Percentiles rank a stretch among this genome's conserved stretches.
Evolutionary conservation across 2,329 filamentous ascomycete genomes (phyloP).

Genomic region (Colletotrichum tamarilloi): DNA sequence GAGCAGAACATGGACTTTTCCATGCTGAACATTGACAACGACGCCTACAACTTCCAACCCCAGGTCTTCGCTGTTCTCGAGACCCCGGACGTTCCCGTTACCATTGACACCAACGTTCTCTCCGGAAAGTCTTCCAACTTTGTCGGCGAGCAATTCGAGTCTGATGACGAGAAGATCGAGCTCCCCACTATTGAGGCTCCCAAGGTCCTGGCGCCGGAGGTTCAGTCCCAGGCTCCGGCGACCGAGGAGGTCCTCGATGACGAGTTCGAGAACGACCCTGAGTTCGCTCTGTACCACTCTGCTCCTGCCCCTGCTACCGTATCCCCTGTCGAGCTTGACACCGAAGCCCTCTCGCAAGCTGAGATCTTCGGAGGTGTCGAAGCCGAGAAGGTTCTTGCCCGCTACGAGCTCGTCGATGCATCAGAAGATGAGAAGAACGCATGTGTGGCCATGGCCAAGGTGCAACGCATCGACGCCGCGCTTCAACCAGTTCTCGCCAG

Average conservation of each 20-base stretch:
- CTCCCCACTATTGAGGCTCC: slow-evolving; percentile 64
- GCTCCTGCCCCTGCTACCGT: slow-evolving; percentile 41
- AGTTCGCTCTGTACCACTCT: slow-evolving; percentile 70
- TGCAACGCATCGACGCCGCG: slow-evolving; percentile 60
- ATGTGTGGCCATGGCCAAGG: slow-evolving; percentile 58
- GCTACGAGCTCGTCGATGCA: slow-evolving; percentile 73
- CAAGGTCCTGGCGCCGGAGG: slow-evolving; percentile 44
- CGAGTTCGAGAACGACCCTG: slow-evolving; percentile 72
- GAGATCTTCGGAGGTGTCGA: slow-evolving; percentile 66
- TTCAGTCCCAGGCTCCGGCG: slow-evolving; percentile 40
- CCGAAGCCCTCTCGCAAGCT: slow-evolving; percentile 52
- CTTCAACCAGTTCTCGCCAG: slow-evolving; percentile 49
- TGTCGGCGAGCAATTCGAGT: slow-evolving; percentile 56
- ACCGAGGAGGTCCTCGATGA: slow-evolving; percentile 53
- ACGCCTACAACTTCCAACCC: slow-evolving; percentile 70
- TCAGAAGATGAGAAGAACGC: slow-evolving; percentile 60
- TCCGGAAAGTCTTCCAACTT: slow-evolving; percentile 76
- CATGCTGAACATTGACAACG: slow-evolving; percentile 71
- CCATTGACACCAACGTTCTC: slow-evolving; percentile 70
- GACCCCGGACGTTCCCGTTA: slow-evolving; percentile 71
- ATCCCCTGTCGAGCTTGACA: slow-evolving; percentile 53
- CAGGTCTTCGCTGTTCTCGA: slow-evolving; percentile 81
- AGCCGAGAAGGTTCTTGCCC: slow-evolving; percentile 71
- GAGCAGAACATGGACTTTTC: slow-evolving; percentile 82
- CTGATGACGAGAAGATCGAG: slow-evolving; percentile 67